phyloP scores from a whole-genome alignment of 768 basidiomycete species.

The Psilocybe subaeruginosa region DNA sequence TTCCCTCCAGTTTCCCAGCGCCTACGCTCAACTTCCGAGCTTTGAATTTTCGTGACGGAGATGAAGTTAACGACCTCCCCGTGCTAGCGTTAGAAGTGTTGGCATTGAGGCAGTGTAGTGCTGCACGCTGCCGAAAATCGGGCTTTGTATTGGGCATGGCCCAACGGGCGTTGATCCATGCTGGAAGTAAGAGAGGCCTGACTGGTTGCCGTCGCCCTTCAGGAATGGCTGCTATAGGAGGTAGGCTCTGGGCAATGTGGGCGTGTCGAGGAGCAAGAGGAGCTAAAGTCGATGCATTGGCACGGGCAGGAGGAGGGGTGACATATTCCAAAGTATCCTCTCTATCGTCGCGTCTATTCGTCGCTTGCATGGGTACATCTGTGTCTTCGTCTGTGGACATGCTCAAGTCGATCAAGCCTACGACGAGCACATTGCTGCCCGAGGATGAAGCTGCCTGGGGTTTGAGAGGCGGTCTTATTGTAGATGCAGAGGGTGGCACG shows the following conservation, averaged over 20 bases:
- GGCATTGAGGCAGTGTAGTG: neutral
- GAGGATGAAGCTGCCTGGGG: neutral
- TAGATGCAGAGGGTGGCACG: neutral
- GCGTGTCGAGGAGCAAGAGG: neutral
- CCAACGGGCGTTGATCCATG: neutral
- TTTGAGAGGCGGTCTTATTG: neutral
- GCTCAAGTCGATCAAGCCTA: slow-evolving; percentile 11
- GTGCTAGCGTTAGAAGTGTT: neutral
- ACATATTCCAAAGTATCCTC: slow-evolving; percentile 11
- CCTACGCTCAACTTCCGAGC: neutral
- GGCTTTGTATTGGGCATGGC: neutral
- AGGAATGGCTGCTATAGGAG: neutral
- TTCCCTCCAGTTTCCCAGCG: neutral
- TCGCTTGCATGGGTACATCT: neutral
- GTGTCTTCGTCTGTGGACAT: slow-evolving; percentile 8
- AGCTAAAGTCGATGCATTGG: no score
- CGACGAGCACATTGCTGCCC: neutral
- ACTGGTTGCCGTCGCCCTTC: neutral
- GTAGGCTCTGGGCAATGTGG: neutral
- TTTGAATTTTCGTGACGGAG: slow-evolving; percentile 3
- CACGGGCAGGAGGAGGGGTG: slow-evolving; percentile 8
- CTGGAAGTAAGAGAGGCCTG: neutral
- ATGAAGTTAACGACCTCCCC: neutral
- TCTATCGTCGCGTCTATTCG: neutral
- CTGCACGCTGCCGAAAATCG: slow-evolving; percentile 11